Percentiles rank a stretch among this genome's conserved stretches.
Evolutionary conservation across 306 rosid species (phyloP).

Genomic region (Neltuma alba): DNA sequence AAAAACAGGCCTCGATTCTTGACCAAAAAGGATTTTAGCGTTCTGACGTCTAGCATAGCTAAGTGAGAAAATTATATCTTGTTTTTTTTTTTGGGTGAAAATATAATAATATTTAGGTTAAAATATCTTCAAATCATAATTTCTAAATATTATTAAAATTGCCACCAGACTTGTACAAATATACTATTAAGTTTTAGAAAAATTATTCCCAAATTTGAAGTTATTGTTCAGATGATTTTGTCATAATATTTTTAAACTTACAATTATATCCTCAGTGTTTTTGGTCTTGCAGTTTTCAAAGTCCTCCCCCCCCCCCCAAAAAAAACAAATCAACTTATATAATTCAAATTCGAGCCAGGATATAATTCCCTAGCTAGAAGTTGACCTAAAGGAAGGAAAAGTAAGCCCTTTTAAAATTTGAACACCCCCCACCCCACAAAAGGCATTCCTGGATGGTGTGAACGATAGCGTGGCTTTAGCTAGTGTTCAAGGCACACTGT

Average conservation of each 20-base stretch:
- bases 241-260: neutral
- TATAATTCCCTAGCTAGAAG: neutral
- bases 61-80: neutral
- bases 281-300: neutral
- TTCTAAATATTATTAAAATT: neutral
- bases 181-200: neutral
- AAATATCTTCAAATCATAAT: neutral
- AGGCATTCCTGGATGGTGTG: constrained; percentile 15
- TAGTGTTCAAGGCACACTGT: neutral
- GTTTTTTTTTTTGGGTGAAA: neutral
- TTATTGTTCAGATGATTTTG: neutral
- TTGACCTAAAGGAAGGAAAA: neutral
- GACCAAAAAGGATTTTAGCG: neutral
- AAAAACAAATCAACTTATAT: neutral
- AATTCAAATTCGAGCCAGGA: neutral
- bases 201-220: neutral
- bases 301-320: neutral
- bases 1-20: neutral
- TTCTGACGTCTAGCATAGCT: neutral
- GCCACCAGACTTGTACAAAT: neutral
- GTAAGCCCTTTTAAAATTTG: neutral
- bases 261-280: neutral
- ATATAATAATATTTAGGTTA: neutral
- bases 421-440: no score
- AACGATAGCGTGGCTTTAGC: neutral